phyloP scores from a whole-genome alignment of 2,329 filamentous ascomycete genomes.

The Hymenoscyphus repandus region DNA sequence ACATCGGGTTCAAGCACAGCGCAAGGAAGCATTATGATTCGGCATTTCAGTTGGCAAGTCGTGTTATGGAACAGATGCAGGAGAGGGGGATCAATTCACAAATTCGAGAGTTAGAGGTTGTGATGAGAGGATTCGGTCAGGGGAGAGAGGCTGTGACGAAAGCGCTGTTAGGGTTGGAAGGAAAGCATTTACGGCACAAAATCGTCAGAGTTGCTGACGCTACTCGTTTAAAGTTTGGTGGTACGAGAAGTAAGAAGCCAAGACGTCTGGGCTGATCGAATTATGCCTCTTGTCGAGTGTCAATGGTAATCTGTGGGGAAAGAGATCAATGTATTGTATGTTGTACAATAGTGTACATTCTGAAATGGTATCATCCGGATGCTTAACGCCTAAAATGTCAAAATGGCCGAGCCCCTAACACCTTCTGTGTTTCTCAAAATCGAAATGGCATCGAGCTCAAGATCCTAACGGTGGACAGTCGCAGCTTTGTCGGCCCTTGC shows the following conservation, averaged over 20 bases:
- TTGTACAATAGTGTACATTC: slow-evolving; percentile 20
- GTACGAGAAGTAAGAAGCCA: slow-evolving; percentile 76
- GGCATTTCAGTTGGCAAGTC: slow-evolving; percentile 82
- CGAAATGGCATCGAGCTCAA: slow-evolving; percentile 15
- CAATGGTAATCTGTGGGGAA: not conserved
- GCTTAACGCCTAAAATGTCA: slow-evolving; percentile 17
- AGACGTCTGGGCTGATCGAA: slow-evolving; percentile 59
- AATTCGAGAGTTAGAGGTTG: slow-evolving; percentile 73
- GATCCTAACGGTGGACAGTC: slow-evolving; percentile 9
- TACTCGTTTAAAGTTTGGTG: slow-evolving; percentile 93
- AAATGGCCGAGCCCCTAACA: slow-evolving; percentile 8
- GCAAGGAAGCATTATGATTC: slow-evolving; percentile 82
- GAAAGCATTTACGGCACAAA: slow-evolving; percentile 65
- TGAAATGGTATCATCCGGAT: slow-evolving; percentile 17
- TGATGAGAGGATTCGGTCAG: slow-evolving; percentile 77
- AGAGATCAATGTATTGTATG: slow-evolving; percentile 12
- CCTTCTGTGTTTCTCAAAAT: slow-evolving; percentile 1
- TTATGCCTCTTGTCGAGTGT: not conserved
- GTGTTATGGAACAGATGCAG: slow-evolving; percentile 77
- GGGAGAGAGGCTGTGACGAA: slow-evolving; percentile 88
- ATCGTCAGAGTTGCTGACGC: slow-evolving; percentile 78
- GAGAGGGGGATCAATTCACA: slow-evolving; percentile 72
- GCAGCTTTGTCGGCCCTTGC: slow-evolving; percentile 7
- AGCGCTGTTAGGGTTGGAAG: slow-evolving; percentile 81
- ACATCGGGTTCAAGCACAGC: slow-evolving; percentile 85